A percentile compares a stretch with the other conserved stretches of the same genome.
Evolutionary conservation across 805 yeast genomes (phyloP).

Genomic region (Blastobotrys parvus): DNA sequence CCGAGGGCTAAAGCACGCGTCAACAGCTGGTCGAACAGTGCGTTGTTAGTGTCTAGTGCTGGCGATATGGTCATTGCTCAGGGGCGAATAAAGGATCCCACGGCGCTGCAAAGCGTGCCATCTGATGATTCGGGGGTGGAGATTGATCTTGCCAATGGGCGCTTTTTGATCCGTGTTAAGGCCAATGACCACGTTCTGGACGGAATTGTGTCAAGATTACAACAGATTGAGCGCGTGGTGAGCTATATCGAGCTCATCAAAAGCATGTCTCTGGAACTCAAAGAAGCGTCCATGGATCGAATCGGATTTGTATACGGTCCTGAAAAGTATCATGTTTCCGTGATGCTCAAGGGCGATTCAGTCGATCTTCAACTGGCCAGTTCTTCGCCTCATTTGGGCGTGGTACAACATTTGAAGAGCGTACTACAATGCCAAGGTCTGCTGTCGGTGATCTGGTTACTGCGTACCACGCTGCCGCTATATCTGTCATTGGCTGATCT

Average conservation of each 20-base stretch:
- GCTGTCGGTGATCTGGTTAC: conserved; percentile 20
- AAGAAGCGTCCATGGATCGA: conserved; percentile 23
- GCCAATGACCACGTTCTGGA: conserved; percentile 4
- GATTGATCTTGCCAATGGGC: conserved; percentile 20
- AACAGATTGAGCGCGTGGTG: conserved; percentile 25
- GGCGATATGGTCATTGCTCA: conserved; percentile 11
- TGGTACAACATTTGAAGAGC: conserved; percentile 22
- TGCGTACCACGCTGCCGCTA: conserved; percentile 23
- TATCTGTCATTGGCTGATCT: conserved; percentile 17
- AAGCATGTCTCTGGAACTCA: conserved; percentile 20
- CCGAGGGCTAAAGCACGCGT: too few relatives aligned
- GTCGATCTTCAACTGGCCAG: conserved; percentile 16
- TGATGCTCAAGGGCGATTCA: background rate
- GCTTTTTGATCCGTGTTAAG: conserved; percentile 7
- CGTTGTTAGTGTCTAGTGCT: conserved; percentile 11
- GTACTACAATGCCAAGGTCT: conserved; percentile 22
- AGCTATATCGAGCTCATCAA: conserved; percentile 23
- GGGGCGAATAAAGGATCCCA: conserved; percentile 14
- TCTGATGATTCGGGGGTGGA: conserved; percentile 18
- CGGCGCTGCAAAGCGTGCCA: conserved; percentile 12
- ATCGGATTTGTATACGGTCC: conserved; percentile 25
- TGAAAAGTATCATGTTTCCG: conserved; percentile 1
- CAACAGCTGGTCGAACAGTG: conserved; percentile 16
- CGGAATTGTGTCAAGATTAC: conserved; percentile 11
- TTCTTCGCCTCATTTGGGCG: conserved; percentile 22